Evolutionary conservation across 345 rosid genomes (phyloP).

Genomic region (Eucalyptus curtisii): DNA sequence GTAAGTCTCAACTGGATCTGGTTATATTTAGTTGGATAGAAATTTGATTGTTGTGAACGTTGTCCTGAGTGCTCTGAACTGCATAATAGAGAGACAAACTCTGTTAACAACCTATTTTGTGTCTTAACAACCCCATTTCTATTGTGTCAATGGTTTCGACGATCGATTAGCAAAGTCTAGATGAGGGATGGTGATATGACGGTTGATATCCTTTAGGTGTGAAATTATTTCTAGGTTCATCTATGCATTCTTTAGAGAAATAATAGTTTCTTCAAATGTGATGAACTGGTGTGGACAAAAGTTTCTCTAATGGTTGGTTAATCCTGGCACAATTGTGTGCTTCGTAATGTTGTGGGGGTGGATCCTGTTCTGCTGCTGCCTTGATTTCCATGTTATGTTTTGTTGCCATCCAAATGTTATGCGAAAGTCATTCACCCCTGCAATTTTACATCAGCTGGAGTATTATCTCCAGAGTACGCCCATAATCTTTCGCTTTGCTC

Average conservation of each 20-base stretch:
- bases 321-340: not conserved
- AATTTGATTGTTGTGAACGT: not conserved
- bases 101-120: not conserved
- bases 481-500: not conserved
- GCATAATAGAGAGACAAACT: not conserved
- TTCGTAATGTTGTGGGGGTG: not conserved
- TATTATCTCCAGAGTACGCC: not conserved
- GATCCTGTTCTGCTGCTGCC: not conserved
- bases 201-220: not conserved
- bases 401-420: not conserved
- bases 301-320: not conserved
- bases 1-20: not conserved
- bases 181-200: not conserved
- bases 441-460: not conserved
- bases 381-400: not conserved
- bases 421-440: not conserved
- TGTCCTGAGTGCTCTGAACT: not conserved
- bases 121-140: not conserved
- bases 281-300: not conserved
- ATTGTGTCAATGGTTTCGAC: not conserved
- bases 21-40: not conserved
- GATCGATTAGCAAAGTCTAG: not conserved
- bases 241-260: not conserved
- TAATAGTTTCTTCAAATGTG: not conserved
- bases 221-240: not conserved